phyloP scores from a whole-genome alignment of 176 grass and related monocot genomes.

The Guadua angustifolia region DNA sequence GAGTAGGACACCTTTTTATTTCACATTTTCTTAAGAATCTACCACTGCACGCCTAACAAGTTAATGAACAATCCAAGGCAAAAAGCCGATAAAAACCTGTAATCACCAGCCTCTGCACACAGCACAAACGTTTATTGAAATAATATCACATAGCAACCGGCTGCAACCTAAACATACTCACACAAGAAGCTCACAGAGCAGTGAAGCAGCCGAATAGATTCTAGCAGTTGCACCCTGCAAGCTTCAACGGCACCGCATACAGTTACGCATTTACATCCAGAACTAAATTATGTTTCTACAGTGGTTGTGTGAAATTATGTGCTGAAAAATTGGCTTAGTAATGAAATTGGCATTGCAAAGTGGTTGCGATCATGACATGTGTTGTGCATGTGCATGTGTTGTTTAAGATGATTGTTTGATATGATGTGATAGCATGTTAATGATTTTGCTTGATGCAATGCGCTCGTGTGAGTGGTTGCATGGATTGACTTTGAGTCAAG shows the following conservation, averaged over 20 bases:
- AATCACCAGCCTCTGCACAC: neutral
- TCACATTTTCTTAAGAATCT: neutral
- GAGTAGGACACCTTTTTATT: neutral
- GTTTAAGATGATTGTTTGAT: too few relatives aligned
- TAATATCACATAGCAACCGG: neutral
- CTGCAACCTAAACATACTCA: neutral
- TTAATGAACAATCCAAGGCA: conserved; percentile 3
- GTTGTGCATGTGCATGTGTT: too few relatives aligned
- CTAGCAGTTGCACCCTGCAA: neutral
- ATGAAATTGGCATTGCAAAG: too few relatives aligned
- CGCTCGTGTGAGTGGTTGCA: too few relatives aligned
- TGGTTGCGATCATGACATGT: too few relatives aligned
- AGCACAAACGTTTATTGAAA: neutral
- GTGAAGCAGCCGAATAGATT: neutral
- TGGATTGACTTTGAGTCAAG: too few relatives aligned
- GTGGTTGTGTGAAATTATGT: too few relatives aligned
- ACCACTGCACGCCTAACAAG: neutral
- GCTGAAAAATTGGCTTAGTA: too few relatives aligned
- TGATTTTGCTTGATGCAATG: too few relatives aligned
- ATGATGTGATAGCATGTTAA: too few relatives aligned
- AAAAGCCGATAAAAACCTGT: neutral
- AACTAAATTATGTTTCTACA: neutral
- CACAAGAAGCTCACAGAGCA: neutral
- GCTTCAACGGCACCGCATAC: neutral
- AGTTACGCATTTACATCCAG: neutral